Conservation (phyloP, 2,329 filamentous ascomycete species). For the Alternaria arborescens region DNA sequence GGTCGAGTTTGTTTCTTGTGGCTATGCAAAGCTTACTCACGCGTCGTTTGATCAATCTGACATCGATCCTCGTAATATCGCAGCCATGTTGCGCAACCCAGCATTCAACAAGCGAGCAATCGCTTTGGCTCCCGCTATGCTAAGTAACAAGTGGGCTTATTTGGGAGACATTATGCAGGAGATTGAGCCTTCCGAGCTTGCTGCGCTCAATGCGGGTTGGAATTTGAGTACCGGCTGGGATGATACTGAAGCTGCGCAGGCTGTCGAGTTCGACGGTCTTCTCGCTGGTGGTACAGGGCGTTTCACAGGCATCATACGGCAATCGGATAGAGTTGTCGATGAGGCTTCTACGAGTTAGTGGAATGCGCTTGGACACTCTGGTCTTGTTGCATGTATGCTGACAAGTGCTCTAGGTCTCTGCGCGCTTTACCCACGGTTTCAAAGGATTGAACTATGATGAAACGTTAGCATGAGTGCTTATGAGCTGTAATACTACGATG, state of each 20-base stretch:
- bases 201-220: conserved; percentile 45
- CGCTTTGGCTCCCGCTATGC: conserved; percentile 49
- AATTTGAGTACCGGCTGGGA: conserved; percentile 43
- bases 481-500: background rate
- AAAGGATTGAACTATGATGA: background rate
- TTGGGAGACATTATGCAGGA: conserved; percentile 54
- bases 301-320: conserved; percentile 45
- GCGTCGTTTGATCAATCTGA: conserved; percentile 44
- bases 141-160: conserved; percentile 46
- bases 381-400: background rate
- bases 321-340: conserved; percentile 28
- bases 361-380: conserved; percentile 4
- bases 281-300: conserved; percentile 54
- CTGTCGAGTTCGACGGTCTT: conserved; percentile 53
- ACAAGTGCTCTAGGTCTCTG: background rate
- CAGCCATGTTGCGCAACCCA: conserved; percentile 20
- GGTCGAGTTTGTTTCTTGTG: conserved; percentile 68
- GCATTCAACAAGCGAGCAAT: conserved; percentile 42
- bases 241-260: conserved; percentile 43
- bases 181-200: conserved; percentile 45
- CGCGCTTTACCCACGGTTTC: background rate
- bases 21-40: conserved; percentile 61
- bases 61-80: conserved; percentile 34
- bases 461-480: background rate
- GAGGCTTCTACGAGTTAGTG: conserved; percentile 28